These are phyloP conservation scores for Hyphodiscus hymeniophilus DNA, from an alignment of 495 filamentous ascomycete species.

Conservation along the genomic window DNA sequence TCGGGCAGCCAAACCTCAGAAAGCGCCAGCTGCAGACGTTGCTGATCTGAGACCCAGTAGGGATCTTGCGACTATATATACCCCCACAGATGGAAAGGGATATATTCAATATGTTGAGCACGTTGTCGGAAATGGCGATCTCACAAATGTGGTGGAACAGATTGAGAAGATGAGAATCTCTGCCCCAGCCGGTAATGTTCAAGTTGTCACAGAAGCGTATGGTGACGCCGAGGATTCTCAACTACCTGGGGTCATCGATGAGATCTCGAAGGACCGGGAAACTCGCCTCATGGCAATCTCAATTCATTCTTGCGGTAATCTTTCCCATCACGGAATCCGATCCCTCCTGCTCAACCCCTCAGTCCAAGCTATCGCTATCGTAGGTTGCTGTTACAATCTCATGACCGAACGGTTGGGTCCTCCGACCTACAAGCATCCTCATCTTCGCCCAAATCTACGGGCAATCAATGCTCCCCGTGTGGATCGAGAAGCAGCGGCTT, in stretches of 20 bases:
- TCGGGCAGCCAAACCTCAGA: conserved; percentile 27
- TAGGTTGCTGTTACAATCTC: conserved; percentile 97
- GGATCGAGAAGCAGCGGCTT: conserved; percentile 42
- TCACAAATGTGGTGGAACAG: conserved; percentile 44
- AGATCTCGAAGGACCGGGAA: conserved; percentile 24
- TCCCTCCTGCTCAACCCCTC: conserved; percentile 75
- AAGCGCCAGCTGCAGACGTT: conserved; percentile 23
- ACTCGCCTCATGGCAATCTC: conserved; percentile 72
- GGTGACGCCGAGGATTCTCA: conserved; percentile 7
- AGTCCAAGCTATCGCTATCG: conserved; percentile 82
- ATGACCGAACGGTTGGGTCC: conserved; percentile 83
- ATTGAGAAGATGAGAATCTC: conserved; percentile 20
- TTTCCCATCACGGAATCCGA: conserved; percentile 88
- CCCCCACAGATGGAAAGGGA: conserved; percentile 45
- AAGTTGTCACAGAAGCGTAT: not conserved
- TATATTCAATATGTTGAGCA: conserved; percentile 62
- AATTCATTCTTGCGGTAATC: conserved; percentile 93
- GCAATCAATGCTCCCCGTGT: conserved; percentile 40
- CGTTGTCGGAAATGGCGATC: conserved; percentile 48
- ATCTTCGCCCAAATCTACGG: conserved; percentile 54
- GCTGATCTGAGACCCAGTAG: conserved; percentile 39
- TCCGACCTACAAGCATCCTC: conserved; percentile 71
- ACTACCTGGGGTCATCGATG: conserved; percentile 25
- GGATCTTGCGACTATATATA: conserved; percentile 37
- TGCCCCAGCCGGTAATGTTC: not conserved